Evolutionary conservation across 2,329 filamentous ascomycete species (phyloP).

Genomic region (Neospermospora avenae): DNA sequence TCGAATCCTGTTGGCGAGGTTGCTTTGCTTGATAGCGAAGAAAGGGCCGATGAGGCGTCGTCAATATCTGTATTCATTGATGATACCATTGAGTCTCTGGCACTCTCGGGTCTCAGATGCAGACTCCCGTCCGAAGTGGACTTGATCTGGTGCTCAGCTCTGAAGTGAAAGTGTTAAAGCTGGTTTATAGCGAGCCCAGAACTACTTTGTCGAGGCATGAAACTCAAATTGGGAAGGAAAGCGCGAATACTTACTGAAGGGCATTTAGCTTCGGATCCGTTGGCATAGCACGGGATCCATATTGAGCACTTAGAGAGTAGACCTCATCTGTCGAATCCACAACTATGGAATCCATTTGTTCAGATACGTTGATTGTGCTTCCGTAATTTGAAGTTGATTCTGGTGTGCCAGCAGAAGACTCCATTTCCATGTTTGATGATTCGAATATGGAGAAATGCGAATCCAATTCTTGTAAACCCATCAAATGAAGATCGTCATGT

Average conservation of each 20-base stretch:
- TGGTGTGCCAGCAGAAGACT: conserved; percentile 28
- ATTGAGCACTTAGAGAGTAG: conserved; percentile 18
- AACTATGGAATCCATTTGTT: conserved; percentile 28
- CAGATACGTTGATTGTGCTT: conserved; percentile 24
- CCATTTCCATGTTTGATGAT: conserved; percentile 26
- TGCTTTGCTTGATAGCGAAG: conserved; percentile 58
- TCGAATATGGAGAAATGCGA: conserved; percentile 38
- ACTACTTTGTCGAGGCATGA: conserved; percentile 5
- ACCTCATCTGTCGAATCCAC: conserved; percentile 28
- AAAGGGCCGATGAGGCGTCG: conserved; percentile 45
- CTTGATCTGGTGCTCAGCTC: conserved; percentile 25
- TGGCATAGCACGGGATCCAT: conserved; percentile 20
- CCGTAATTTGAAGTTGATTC: conserved; percentile 31
- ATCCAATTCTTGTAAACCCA: conserved; percentile 37
- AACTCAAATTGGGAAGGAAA: conserved; percentile 14
- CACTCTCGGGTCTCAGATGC: conserved; percentile 34
- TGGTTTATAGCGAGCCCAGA: conserved; percentile 2
- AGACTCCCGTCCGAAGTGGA: conserved; percentile 25
- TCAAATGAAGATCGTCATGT: conserved; percentile 37
- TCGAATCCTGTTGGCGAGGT: conserved; percentile 56
- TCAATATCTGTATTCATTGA: conserved; percentile 53
- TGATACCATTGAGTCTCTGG: conserved; percentile 46
- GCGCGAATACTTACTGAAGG: conserved; percentile 29
- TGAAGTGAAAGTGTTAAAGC: conserved; percentile 26
- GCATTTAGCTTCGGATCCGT: conserved; percentile 23